phyloP scores from a whole-genome alignment of 1,139 yeast species.

The Saccharomyces pastorianus region DNA sequence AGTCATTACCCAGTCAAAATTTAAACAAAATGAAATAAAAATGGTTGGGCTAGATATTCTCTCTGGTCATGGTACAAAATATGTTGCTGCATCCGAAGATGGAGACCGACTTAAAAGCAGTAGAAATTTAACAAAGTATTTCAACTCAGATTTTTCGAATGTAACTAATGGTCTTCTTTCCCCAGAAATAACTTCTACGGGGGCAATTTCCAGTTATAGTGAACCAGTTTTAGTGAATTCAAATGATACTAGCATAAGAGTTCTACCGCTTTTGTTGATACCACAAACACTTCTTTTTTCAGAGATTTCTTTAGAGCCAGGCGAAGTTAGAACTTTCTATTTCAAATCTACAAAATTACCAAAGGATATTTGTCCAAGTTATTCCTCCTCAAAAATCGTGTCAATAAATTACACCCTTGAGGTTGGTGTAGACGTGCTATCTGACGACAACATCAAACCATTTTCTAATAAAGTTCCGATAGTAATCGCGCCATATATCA shows the following conservation, averaged over 20 bases:
- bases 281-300: conserved; percentile 72
- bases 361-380: conserved; percentile 56
- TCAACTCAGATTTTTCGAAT: conserved; percentile 8
- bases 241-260: not conserved
- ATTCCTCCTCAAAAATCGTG: conserved; percentile 30
- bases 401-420: conserved; percentile 38
- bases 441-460: conserved; percentile 31
- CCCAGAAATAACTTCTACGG: not conserved
- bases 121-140: conserved; percentile 11
- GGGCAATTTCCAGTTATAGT: not conserved
- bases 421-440: conserved; percentile 37
- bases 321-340: conserved; percentile 42
- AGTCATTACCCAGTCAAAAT: conserved; percentile 37
- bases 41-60: conserved; percentile 1
- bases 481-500: conserved; percentile 37
- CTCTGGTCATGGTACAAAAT: not conserved
- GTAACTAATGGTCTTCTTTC: conserved; percentile 3
- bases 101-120: conserved; percentile 18
- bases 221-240: not conserved
- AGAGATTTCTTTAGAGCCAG: conserved; percentile 48
- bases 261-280: conserved; percentile 64
- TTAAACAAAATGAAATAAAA: conserved; percentile 24
- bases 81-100: conserved; percentile 10
- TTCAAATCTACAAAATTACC: conserved; percentile 46
- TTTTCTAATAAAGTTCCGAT: conserved; percentile 37